Evolutionary conservation across 2,329 filamentous ascomycete genomes (phyloP).

Genomic region (Calonectria multiphialidica): DNA sequence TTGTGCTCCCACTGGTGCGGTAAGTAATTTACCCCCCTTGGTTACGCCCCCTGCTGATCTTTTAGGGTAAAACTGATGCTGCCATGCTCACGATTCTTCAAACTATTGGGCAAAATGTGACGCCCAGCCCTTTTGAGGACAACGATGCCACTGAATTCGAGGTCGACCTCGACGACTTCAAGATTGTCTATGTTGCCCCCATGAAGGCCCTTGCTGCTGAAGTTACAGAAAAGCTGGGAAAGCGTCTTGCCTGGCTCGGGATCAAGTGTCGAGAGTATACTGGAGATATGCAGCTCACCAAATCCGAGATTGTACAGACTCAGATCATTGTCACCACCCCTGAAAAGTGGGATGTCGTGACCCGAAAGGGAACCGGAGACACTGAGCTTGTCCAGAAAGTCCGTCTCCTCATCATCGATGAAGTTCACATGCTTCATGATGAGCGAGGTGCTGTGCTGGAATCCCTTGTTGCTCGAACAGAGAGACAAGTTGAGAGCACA

Average conservation of each 20-base stretch:
- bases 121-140: conserved; percentile 83
- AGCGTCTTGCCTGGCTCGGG: conserved; percentile 92
- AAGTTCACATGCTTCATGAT: conserved; percentile 99
- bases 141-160: conserved; percentile 81
- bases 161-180: conserved; percentile 90
- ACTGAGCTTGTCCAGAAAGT: conserved; percentile 99
- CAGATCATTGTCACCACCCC: conserved; percentile 99
- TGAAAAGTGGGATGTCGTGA: conserved; percentile 99
- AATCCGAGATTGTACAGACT: conserved; percentile 93
- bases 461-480: conserved; percentile 92
- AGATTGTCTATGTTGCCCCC: conserved; percentile 97
- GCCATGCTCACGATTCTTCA: conserved; percentile 97
- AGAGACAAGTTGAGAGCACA: conserved; percentile 97
- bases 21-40: conserved; percentile 52
- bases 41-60: conserved; percentile 26
- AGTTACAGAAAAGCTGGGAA: conserved; percentile 93
- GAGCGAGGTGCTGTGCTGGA: conserved; percentile 96
- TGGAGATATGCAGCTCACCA: conserved; percentile 98
- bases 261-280: conserved; percentile 94
- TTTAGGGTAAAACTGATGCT: conserved; percentile 92
- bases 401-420: conserved; percentile 94
- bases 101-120: conserved; percentile 86
- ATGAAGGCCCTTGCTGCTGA: conserved; percentile 99
- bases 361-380: conserved; percentile 95
- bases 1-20: conserved; percentile 94